phyloP scores from a whole-genome alignment of 73 alveolate species.

The Uronychia binucleata region DNA sequence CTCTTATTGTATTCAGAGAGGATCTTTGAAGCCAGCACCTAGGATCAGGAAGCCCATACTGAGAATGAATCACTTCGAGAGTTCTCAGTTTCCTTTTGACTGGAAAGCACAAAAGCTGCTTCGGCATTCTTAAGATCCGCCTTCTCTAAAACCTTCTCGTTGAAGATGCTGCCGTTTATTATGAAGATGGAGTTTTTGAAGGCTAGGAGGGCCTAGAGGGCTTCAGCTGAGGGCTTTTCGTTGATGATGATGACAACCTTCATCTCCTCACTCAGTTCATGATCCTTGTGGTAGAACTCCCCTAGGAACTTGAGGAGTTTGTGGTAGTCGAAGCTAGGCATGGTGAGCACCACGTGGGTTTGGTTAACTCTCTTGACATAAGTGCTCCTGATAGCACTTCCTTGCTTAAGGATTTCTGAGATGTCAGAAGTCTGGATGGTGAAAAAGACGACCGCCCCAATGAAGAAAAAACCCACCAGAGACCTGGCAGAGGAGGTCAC shows the following conservation, averaged over 20 bases:
- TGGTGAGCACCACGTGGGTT: conserved; percentile 42
- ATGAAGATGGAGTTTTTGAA: conserved; percentile 48
- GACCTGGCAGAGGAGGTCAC: conserved; percentile 42
- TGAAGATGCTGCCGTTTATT: conserved; percentile 53
- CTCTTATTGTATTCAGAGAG: conserved; percentile 44
- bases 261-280: conserved; percentile 58
- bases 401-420: conserved; percentile 50
- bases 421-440: conserved; percentile 56
- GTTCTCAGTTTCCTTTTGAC: conserved; percentile 44
- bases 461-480: conserved; percentile 50
- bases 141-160: conserved; percentile 35
- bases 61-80: conserved; percentile 60
- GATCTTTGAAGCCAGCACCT: conserved; percentile 59
- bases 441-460: conserved; percentile 52
- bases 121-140: conserved; percentile 61
- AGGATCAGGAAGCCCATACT: no score
- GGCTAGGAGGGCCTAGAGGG: conserved; percentile 33
- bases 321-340: conserved; percentile 38
- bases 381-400: conserved; percentile 18
- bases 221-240: conserved; percentile 50
- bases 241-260: conserved; percentile 55
- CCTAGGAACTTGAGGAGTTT: conserved; percentile 54
- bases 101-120: conserved; percentile 62
- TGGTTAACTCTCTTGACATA: conserved; percentile 26
- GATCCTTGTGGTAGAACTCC: conserved; percentile 72